Percentiles rank a stretch among this genome's conserved stretches.
phyloP scores from a whole-genome alignment of 1,139 yeast genomes.

The Zygosaccharomyces pseudobailii region DNA sequence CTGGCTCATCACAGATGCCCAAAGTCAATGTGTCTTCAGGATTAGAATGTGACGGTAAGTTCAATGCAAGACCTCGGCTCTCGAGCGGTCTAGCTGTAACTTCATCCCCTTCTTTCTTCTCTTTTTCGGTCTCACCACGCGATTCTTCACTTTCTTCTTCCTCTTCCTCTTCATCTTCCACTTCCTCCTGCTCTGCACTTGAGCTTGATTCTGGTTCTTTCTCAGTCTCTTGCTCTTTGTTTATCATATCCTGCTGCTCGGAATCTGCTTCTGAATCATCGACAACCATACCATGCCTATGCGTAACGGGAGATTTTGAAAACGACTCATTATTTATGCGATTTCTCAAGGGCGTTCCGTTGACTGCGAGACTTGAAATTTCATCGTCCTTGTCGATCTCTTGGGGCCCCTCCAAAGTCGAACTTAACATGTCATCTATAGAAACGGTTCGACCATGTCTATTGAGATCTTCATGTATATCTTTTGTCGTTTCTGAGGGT shows the following conservation, averaged over 20 bases:
- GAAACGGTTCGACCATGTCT: slow-evolving; percentile 20
- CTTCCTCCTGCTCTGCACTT: background rate
- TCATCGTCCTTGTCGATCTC: background rate
- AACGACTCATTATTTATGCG: slow-evolving; percentile 55
- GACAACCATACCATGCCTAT: slow-evolving; percentile 14
- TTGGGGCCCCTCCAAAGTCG: slow-evolving; percentile 23
- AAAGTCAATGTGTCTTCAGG: slow-evolving; percentile 13
- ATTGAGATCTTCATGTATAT: background rate
- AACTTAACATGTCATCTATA: slow-evolving; percentile 31
- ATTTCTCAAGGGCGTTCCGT: slow-evolving; percentile 50
- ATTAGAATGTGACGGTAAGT: slow-evolving; percentile 6
- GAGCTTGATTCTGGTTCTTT: background rate
- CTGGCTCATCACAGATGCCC: slow-evolving; percentile 4
- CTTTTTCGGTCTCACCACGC: background rate
- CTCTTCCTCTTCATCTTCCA: background rate
- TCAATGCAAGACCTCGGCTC: slow-evolving; percentile 9
- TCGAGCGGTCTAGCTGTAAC: background rate
- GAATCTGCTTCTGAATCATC: slow-evolving; percentile 3
- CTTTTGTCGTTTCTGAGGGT: background rate
- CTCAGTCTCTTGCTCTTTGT: background rate
- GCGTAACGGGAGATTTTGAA: slow-evolving; percentile 13
- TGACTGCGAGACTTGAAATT: slow-evolving; percentile 2
- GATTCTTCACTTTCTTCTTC: background rate
- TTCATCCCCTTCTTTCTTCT: background rate
- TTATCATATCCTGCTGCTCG: background rate